These are phyloP conservation scores for Backusella circina DNA, from an alignment of 192 early-diverging fungal species.

Conservation along the genomic window DNA sequence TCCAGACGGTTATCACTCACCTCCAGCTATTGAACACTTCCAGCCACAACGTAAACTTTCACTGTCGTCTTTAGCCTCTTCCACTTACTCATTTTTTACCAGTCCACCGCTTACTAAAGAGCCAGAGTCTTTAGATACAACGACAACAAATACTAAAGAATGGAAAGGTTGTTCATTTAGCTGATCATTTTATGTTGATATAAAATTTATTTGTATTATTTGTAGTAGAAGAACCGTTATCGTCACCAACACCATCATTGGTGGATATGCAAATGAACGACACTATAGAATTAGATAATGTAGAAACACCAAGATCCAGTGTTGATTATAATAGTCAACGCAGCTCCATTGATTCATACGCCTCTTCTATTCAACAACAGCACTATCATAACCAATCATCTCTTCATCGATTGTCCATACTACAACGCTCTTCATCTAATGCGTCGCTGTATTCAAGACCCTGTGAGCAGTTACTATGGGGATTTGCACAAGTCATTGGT, in stretches of 20 bases:
- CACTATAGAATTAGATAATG: neutral
- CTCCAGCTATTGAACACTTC: neutral
- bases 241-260: neutral
- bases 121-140: conserved; percentile 9
- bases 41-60: neutral
- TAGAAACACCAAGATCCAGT: conserved; percentile 26
- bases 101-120: conserved; percentile 17
- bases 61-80: neutral
- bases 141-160: neutral
- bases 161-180: neutral
- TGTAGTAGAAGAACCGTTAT: neutral
- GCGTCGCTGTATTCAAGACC: neutral
- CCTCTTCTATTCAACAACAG: neutral
- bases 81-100: neutral
- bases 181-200: neutral
- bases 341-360: conserved; percentile 45
- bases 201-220: neutral
- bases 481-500: conserved; percentile 75
- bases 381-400: neutral
- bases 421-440: neutral
- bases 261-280: neutral
- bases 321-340: conserved; percentile 34
- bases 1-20: conserved; percentile 1
- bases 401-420: neutral
- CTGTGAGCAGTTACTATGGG: conserved; percentile 59